Evolutionary conservation across 225 moss, liverwort and hornwort species (phyloP).

Genomic region (Marchantia polymorpha): DNA sequence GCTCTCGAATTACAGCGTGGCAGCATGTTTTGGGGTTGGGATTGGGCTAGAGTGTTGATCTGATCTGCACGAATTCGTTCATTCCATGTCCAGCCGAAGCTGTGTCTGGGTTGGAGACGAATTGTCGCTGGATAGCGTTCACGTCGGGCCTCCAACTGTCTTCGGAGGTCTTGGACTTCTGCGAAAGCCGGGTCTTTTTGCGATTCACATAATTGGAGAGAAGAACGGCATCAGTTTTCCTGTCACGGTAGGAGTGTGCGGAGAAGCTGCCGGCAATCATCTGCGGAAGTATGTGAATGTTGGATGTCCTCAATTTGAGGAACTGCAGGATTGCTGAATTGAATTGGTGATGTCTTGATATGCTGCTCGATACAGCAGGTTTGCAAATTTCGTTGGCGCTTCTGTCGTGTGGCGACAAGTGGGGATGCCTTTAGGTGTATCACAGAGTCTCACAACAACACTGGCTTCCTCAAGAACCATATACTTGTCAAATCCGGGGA

Average conservation of each 20-base stretch:
- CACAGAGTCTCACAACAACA: neutral
- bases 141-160: neutral
- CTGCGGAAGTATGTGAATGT: neutral
- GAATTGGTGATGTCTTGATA: neutral
- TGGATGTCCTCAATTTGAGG: neutral
- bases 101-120: too few relatives aligned
- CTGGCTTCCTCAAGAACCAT: constrained; percentile 7
- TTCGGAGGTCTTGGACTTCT: neutral
- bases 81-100: too few relatives aligned
- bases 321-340: neutral
- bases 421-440: constrained; percentile 11
- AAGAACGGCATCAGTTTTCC: neutral
- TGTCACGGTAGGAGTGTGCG: too few relatives aligned
- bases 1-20: too few relatives aligned
- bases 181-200: neutral
- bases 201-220: neutral
- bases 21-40: too few relatives aligned
- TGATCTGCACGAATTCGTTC: too few relatives aligned
- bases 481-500: neutral
- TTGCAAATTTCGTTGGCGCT: neutral
- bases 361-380: constrained; percentile 6
- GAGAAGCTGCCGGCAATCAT: neutral
- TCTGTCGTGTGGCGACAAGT: neutral
- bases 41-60: too few relatives aligned
- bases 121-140: too few relatives aligned